These are phyloP conservation scores for Xerocomus nothofagi DNA, from an alignment of 1,284 basidiomycete genomes.

Conservation along the genomic window DNA sequence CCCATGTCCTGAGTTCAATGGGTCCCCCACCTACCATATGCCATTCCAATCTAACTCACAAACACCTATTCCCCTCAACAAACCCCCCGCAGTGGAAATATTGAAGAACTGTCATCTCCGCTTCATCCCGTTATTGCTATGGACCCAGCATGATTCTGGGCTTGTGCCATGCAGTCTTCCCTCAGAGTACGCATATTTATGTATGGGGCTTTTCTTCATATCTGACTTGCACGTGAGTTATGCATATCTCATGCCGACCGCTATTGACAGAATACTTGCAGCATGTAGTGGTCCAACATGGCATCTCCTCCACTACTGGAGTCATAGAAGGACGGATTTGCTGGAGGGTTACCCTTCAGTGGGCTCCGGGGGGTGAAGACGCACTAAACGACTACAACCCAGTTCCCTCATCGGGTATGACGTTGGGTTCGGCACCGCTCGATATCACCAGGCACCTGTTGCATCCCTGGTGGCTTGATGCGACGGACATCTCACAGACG, in stretches of 20 bases:
- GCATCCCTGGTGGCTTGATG: constrained; percentile 30
- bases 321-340: constrained; percentile 22
- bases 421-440: background rate
- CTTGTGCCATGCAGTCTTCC: constrained; percentile 19
- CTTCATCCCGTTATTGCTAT: constrained; percentile 29
- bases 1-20: background rate
- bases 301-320: background rate
- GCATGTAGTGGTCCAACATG: constrained; percentile 7
- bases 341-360: constrained; percentile 31
- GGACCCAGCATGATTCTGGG: constrained; percentile 21
- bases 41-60: background rate
- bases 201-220: constrained; percentile 35
- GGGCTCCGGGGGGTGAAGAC: constrained; percentile 35
- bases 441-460: constrained; percentile 1
- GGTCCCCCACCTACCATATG: too few species aligned
- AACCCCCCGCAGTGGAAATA: constrained; percentile 30
- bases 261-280: constrained; percentile 13
- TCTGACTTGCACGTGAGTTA: constrained; percentile 28
- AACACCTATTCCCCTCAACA: constrained; percentile 17
- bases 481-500: background rate
- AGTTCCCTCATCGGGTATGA: background rate
- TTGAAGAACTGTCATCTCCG: constrained; percentile 16
- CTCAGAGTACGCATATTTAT: constrained; percentile 29
- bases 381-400: constrained; percentile 9
- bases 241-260: background rate